A percentile compares a stretch with the other conserved stretches of the same genome.
These are phyloP conservation scores for Mycena citricolor DNA, from an alignment of 1,284 basidiomycete genomes.

Conservation along the genomic window DNA sequence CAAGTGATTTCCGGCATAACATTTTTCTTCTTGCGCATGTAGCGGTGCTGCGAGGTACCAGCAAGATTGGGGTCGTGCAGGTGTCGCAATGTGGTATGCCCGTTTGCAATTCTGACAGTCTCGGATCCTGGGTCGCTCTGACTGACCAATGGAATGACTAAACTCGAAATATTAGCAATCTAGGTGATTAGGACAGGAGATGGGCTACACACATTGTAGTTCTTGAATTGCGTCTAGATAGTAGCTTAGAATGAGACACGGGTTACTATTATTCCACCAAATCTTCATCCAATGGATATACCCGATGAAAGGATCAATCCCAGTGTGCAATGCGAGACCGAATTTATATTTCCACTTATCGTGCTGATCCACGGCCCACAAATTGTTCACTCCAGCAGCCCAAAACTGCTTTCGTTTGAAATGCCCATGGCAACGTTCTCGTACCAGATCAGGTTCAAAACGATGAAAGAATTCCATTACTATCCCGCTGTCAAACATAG, in stretches of 20 bases:
- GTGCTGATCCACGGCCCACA: constrained; percentile 31
- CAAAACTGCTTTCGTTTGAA: constrained; percentile 33
- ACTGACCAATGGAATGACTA: constrained; percentile 29
- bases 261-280: constrained; percentile 44
- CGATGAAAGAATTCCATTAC: constrained; percentile 9
- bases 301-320: constrained; percentile 36
- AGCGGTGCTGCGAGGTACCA: constrained; percentile 34
- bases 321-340: constrained; percentile 36
- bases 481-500: constrained; percentile 10
- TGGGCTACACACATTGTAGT: constrained; percentile 21
- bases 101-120: constrained; percentile 34
- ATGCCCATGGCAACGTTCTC: constrained; percentile 9
- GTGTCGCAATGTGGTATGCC: constrained; percentile 30
- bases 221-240: constrained; percentile 28
- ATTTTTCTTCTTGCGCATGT: constrained; percentile 28
- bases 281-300: constrained; percentile 35
- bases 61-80: constrained; percentile 29
- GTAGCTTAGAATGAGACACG: constrained; percentile 33
- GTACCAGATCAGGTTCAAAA: constrained; percentile 25
- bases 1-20: constrained; percentile 32
- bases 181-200: constrained; percentile 4
- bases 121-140: constrained; percentile 36
- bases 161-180: background rate
- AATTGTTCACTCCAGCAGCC: constrained; percentile 39
- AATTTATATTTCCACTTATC: constrained; percentile 41